Conservation (phyloP, 176 grass and related monocot genomes). For the Zoysia japonica region DNA sequence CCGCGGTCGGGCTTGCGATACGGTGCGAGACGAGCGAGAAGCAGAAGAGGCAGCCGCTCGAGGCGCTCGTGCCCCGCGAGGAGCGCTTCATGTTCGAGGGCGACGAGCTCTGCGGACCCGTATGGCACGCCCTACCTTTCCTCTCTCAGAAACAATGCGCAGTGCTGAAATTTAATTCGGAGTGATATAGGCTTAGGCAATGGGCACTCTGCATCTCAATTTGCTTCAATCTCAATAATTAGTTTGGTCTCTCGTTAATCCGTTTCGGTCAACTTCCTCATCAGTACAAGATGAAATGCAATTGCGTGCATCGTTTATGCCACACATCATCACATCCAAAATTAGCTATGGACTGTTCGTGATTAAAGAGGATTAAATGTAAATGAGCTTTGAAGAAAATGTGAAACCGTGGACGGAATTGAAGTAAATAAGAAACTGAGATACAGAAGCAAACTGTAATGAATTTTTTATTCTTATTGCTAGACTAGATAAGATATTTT, state of each 20-base stretch:
- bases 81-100: conserved; percentile 83
- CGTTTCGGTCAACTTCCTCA: not conserved
- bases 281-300: conserved; percentile 20
- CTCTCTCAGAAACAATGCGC: not conserved
- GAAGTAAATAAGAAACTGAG: not conserved
- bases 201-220: not conserved
- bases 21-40: conserved; percentile 58
- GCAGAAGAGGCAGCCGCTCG: conserved; percentile 48
- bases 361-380: not conserved
- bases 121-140: conserved; percentile 3
- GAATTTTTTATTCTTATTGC: not conserved
- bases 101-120: conserved; percentile 60
- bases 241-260: not conserved
- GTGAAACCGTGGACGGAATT: not conserved
- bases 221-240: conserved; percentile 1
- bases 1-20: conserved; percentile 38
- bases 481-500: not conserved
- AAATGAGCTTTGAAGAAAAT: conserved; percentile 1
- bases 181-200: not conserved
- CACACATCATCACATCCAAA: not conserved
- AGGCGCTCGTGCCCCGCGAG: conserved; percentile 55
- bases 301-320: not conserved
- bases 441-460: not conserved
- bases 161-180: not conserved
- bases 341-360: conserved; percentile 6